Evolutionary conservation across 306 rosid species (phyloP).

Genomic region (Pyrus communis): DNA sequence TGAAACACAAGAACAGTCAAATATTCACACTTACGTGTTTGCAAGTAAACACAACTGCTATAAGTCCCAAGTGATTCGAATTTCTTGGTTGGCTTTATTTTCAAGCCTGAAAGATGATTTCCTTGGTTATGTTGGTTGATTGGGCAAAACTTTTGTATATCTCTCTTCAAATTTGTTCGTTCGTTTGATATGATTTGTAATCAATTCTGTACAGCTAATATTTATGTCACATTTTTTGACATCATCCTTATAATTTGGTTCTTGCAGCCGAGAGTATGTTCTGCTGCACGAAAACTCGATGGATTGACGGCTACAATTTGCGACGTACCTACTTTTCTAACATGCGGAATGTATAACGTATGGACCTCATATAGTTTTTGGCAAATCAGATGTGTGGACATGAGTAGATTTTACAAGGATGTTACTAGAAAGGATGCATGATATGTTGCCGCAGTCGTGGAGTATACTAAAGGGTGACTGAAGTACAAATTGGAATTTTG

Average conservation of each 20-base stretch:
- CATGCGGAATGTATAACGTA: neutral
- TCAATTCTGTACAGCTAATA: neutral
- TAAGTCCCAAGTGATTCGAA: neutral
- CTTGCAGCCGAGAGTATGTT: conserved; percentile 95
- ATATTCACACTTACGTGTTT: neutral
- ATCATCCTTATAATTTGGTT: neutral
- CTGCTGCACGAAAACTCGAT: conserved; percentile 80
- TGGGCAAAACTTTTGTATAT: neutral
- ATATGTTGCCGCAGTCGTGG: too few species aligned
- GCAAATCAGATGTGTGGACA: neutral
- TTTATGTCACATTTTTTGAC: neutral
- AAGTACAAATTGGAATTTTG: neutral
- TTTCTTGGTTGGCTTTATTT: neutral
- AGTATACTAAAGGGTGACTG: neutral
- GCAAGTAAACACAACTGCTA: too few species aligned
- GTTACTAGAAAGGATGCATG: neutral
- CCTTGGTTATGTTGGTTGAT: neutral
- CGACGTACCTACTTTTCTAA: neutral
- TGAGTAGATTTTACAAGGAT: neutral
- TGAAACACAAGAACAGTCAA: neutral
- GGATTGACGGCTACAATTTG: conserved; percentile 12
- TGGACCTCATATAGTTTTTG: conserved; percentile 1
- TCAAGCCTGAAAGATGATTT: neutral
- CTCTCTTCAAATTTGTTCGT: neutral
- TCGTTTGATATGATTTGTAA: neutral